Evolutionary conservation across 176 grass and related monocot species (phyloP), one percentile per base, ranked within the genome.

Genomic region (Tillandsia fasciculata): DNA sequence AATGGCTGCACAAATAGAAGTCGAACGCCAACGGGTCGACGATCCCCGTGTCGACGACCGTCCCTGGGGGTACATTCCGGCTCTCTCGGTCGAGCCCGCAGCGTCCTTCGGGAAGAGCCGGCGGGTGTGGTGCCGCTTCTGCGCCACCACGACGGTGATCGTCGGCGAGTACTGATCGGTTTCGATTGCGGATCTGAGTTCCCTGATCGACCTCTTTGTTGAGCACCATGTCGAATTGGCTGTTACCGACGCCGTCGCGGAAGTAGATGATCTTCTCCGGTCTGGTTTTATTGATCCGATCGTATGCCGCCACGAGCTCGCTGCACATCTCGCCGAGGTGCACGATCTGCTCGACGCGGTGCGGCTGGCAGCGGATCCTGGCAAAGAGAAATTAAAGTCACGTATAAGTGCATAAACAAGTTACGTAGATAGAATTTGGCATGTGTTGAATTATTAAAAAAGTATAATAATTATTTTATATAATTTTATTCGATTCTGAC

Each of bases 1-100:
- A 65, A 70, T 89, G 87, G 76, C 87, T 85, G 75, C 82, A 82
- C 7, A 89, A 69, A 75, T 79, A 89, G 87, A 89, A 89, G 79
- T 89, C 76, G n/a, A 76, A 68, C 2, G 76, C 72, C 29, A 2
- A 29, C 20, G 64, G 53, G 75, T 85, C 87, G 2, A 89, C 76
- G 64, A 85, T 81, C 1, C 12, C 52, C 0, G 76, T 79, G 83
- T 89, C 82, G 22, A 89, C 87, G 23, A 89, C 79, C 23, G 87
- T 89, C 65, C 87, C 83, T 0, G 83, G 87, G 20, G 65, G 83
- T 65, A 89, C 82, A 49, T 89, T 89, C 49, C 70, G 75, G 29
- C 79, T 89, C 79, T 89, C 53, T 66, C 58, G 1, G 64, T 84
- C 9, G 6, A 20, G 52, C 69, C 50, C 13, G 4, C 10, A 13